Conservation (phyloP, 257 asterid species). For the Catharanthus roseus region DNA sequence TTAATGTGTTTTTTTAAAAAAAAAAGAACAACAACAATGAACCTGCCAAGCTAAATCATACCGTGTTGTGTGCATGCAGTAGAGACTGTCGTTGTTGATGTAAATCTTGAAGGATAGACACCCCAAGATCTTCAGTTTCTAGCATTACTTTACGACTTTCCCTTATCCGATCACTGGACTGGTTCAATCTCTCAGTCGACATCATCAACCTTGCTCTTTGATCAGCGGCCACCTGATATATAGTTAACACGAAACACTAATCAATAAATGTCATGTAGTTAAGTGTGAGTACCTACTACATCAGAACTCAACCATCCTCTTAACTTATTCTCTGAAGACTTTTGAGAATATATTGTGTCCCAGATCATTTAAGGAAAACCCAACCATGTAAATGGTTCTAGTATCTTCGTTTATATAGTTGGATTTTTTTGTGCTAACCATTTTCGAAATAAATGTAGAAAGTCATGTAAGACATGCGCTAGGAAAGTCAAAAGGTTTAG, state of each 20-base stretch:
- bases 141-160: constrained; percentile 33
- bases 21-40: background rate
- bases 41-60: constrained; percentile 2
- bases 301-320: background rate
- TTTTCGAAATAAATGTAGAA: background rate
- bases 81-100: constrained; percentile 36
- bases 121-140: constrained; percentile 43
- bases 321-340: background rate
- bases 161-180: constrained; percentile 31
- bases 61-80: constrained; percentile 33
- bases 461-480: background rate
- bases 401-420: background rate
- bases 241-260: background rate
- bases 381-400: background rate
- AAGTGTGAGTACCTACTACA: background rate
- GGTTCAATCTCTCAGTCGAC: constrained; percentile 36
- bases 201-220: constrained; percentile 37
- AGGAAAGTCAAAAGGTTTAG: background rate
- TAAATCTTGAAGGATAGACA: constrained; percentile 35
- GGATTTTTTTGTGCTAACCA: background rate
- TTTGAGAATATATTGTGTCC: background rate
- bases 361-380: background rate
- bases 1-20: too few species aligned
- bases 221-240: constrained; percentile 29
- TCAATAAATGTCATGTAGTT: background rate